These are phyloP conservation scores for Venturia aucupariae DNA, from an alignment of 2,329 filamentous ascomycete genomes.

Conservation along the genomic window DNA sequence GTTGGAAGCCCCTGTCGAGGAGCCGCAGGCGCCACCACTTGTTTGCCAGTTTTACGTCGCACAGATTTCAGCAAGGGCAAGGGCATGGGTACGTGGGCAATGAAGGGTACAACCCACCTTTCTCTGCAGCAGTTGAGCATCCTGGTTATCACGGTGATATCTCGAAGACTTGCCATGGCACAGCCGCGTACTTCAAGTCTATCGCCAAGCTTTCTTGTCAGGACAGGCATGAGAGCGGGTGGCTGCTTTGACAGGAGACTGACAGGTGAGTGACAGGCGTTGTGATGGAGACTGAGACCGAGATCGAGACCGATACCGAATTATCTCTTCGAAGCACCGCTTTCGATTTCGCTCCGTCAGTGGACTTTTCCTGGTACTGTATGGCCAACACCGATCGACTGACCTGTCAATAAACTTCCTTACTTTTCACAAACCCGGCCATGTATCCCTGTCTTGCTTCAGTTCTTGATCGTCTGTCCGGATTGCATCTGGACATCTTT, in stretches of 20 bases:
- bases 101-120: neutral
- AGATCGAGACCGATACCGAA: no score
- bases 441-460: neutral
- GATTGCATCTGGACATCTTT: neutral
- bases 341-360: neutral
- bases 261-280: conserved; percentile 8
- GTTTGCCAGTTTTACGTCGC: neutral
- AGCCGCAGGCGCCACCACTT: neutral
- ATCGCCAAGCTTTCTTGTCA: neutral
- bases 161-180: neutral
- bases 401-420: neutral
- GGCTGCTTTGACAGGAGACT: conserved; percentile 6
- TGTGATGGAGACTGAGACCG: neutral
- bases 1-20: neutral
- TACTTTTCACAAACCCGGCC: neutral
- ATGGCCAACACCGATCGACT: neutral
- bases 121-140: neutral
- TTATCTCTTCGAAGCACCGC: neutral
- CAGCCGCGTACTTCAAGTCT: neutral
- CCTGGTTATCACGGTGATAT: neutral
- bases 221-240: neutral
- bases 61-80: neutral
- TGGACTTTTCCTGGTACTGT: neutral
- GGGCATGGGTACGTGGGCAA: neutral
- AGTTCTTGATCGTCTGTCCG: neutral